These are phyloP conservation scores for Candida loeiensis DNA, from an alignment of 805 yeast species.

Conservation along the genomic window DNA sequence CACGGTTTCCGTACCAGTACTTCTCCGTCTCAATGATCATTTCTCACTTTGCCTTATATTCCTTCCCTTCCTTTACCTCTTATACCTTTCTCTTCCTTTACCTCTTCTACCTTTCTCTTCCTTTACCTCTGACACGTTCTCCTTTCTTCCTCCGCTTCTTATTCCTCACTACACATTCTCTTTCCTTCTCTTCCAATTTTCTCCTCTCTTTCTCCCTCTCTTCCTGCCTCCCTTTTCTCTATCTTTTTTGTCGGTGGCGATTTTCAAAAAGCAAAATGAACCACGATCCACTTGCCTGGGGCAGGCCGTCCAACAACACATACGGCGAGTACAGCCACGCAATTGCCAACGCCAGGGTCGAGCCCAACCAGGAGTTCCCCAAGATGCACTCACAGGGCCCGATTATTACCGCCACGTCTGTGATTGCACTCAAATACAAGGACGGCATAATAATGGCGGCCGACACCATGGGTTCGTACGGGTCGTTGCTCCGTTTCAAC, in stretches of 20 bases:
- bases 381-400: slow-evolving; percentile 89
- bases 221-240: not conserved
- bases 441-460: slow-evolving; percentile 94
- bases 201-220: not conserved
- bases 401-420: slow-evolving; percentile 94
- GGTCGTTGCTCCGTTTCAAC: slow-evolving; percentile 83
- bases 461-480: slow-evolving; percentile 88
- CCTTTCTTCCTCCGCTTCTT: too few relatives aligned
- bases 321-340: slow-evolving; percentile 78
- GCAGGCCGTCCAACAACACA: slow-evolving; percentile 79
- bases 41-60: too few relatives aligned
- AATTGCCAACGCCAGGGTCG: slow-evolving; percentile 60
- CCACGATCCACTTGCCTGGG: slow-evolving; percentile 95
- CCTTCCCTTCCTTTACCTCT: too few relatives aligned
- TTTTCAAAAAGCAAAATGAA: slow-evolving; percentile 52
- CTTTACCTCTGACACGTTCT: not conserved
- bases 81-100: too few relatives aligned
- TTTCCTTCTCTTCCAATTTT: not conserved
- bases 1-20: too few relatives aligned
- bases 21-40: too few relatives aligned
- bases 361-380: slow-evolving; percentile 45
- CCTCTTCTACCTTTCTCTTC: not conserved
- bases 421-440: slow-evolving; percentile 82
- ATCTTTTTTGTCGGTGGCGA: slow-evolving; percentile 3
- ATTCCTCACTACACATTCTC: not conserved